Conservation (phyloP, 768 basidiomycete genomes). For the Candolleomyces aberdarensis region DNA sequence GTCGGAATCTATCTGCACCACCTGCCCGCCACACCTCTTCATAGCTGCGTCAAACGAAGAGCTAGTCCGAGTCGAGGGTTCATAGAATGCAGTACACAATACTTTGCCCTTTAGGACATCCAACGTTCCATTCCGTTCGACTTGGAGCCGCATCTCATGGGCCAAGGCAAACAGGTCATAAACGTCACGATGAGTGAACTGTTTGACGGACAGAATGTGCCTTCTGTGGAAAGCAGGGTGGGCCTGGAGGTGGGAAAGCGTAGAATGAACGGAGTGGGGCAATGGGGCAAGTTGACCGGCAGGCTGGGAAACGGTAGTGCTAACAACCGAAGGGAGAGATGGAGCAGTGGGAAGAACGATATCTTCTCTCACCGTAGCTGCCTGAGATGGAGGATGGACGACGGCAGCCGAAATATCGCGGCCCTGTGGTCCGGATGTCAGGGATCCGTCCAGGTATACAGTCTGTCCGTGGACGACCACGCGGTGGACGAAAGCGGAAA, state of each 20-base stretch:
- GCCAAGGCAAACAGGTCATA: constrained; percentile 94
- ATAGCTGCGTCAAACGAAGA: constrained; percentile 97
- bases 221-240: constrained; percentile 91
- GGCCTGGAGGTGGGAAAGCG: constrained; percentile 49
- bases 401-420: constrained; percentile 69
- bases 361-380: constrained; percentile 29
- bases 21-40: constrained; percentile 96
- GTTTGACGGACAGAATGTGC: constrained; percentile 92
- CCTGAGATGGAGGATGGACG: constrained; percentile 40
- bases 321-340: constrained; percentile 17
- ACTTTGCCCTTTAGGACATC: constrained; percentile 91
- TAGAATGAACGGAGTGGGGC: constrained; percentile 24
- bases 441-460: constrained; percentile 80
- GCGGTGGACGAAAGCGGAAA: constrained; percentile 81
- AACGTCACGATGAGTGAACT: constrained; percentile 85
- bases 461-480: constrained; percentile 91
- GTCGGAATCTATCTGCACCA: constrained; percentile 79
- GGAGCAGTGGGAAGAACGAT: constrained; percentile 18
- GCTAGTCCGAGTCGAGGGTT: constrained; percentile 94
- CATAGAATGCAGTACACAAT: constrained; percentile 91
- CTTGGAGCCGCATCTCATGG: constrained; percentile 94
- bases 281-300: no score
- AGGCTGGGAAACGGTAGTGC: constrained; percentile 6
- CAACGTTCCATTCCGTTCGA: constrained; percentile 84
- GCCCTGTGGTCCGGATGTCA: constrained; percentile 58